Conservation (phyloP, 1,139 yeast species). For the Geotrichum fermentans region DNA sequence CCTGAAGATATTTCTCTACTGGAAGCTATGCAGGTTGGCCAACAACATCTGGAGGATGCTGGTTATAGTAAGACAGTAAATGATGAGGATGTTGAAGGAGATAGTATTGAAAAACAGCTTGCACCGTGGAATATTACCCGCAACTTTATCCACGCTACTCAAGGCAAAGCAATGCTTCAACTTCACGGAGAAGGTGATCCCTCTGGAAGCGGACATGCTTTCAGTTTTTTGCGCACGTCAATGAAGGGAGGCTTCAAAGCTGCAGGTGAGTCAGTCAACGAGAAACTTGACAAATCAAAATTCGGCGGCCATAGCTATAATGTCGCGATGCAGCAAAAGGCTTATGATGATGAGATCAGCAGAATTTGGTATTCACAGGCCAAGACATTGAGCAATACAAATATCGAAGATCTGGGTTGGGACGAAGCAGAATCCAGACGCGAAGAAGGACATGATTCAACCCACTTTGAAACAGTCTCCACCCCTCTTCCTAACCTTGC, state of each 20-base stretch:
- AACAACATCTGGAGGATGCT: constrained; percentile 73
- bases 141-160: constrained; percentile 89
- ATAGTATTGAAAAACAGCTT: constrained; percentile 72
- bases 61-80: constrained; percentile 50
- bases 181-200: constrained; percentile 97
- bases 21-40: constrained; percentile 92
- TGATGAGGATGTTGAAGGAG: constrained; percentile 45
- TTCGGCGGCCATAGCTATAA: constrained; percentile 65
- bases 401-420: constrained; percentile 32
- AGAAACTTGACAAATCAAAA: constrained; percentile 43
- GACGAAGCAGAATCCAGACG: constrained; percentile 38
- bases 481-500: constrained; percentile 26
- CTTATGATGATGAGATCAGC: constrained; percentile 85
- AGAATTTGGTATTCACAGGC: constrained; percentile 90
- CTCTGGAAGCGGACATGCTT: constrained; percentile 84
- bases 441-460: constrained; percentile 15
- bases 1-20: constrained; percentile 88
- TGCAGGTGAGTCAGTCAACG: constrained; percentile 44
- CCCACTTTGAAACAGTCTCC: neutral
- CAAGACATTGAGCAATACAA: constrained; percentile 50
- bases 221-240: constrained; percentile 83
- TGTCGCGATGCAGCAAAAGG: constrained; percentile 83
- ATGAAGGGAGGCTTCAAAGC: constrained; percentile 93
- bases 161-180: constrained; percentile 94
- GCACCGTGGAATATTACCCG: constrained; percentile 93